Base-by-base conservation (phyloP, 139 green algal genomes). In the Tetraselmis chui region DNA sequence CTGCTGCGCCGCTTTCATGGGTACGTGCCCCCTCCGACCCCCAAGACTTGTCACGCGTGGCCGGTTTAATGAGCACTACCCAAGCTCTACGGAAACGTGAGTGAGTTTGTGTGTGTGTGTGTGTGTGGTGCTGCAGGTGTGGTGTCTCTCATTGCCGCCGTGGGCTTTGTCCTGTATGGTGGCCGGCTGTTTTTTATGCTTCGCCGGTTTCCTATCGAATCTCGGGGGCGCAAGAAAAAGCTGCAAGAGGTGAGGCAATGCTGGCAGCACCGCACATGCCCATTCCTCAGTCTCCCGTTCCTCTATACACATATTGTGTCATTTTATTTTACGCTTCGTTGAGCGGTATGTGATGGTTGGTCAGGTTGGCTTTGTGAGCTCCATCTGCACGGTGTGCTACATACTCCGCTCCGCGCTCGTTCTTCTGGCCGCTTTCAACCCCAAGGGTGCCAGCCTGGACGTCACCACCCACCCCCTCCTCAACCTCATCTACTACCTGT, bases 121-220 rank as follows among this genome's bases (percentile, higher is more conserved):
- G n/a, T n/a, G n/a, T n/a, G n/a, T n/a, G n/a, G n/a, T 18, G 45
- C 45, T 18, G 45, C 45, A 67, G 45, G 45, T 18, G 11, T 67
- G 29, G 76, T 31, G 76, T 67, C 45, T 25, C 45, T 84, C 25
- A 76, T 77, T 32, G 81, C 81, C 23, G 81, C 74, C 26, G 18
- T 29, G 1, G 81, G 32, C 31, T 84, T 84, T 32, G 28, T 76
- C 29, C 81, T 99, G 29, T 99, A 99, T 85, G 97, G 97, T 28
- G 94, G 95, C 18, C 89, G 94, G 32, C 91, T 98, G 29, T 97
- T 97, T 83, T 80, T 95, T 58, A 98, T 99, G 95, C 89, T 98
- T 84, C 85, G 94, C 82, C 89, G 93, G 30, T 99, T 99, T 90
- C 97, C 97, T 2, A 96, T 99, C 29, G 96, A 99, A 86, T 95